These are phyloP conservation scores for Alternaria metachromatica DNA, from an alignment of 2,329 filamentous ascomycete genomes.

Conservation along the genomic window DNA sequence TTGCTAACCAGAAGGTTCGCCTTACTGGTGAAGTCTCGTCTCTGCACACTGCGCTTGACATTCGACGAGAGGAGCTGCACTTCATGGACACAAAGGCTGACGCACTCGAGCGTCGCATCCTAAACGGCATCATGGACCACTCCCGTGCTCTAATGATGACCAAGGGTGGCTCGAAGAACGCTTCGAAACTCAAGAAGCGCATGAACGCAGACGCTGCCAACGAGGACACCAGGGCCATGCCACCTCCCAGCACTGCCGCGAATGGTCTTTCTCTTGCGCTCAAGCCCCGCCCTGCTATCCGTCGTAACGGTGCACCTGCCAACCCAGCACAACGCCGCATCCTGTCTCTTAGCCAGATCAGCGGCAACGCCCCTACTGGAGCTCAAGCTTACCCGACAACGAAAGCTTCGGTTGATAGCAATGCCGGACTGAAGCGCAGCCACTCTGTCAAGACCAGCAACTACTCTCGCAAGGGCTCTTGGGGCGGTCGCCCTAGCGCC, in stretches of 20 bases:
- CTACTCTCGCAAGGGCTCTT: conserved; percentile 45
- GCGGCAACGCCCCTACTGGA: conserved; percentile 68
- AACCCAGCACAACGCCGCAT: conserved; percentile 70
- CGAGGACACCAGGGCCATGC: conserved; percentile 45
- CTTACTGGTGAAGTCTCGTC: conserved; percentile 87
- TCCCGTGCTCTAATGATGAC: conserved; percentile 87
- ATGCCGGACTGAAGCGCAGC: conserved; percentile 61
- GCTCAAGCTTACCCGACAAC: conserved; percentile 46
- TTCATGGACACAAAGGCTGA: conserved; percentile 91
- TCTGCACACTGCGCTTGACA: conserved; percentile 85
- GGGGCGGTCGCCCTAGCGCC: conserved; percentile 42
- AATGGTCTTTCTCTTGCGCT: conserved; percentile 55
- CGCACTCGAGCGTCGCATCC: conserved; percentile 84
- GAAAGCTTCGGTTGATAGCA: conserved; percentile 42
- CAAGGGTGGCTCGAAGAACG: conserved; percentile 59
- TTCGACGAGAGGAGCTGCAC: conserved; percentile 88
- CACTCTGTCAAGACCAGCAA: conserved; percentile 50
- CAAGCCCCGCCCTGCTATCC: conserved; percentile 55
- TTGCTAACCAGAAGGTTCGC: conserved; percentile 78
- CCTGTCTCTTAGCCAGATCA: conserved; percentile 88
- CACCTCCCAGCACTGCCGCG: conserved; percentile 43
- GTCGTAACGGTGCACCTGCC: conserved; percentile 47
- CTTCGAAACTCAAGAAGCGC: conserved; percentile 44
- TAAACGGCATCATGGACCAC: conserved; percentile 96
- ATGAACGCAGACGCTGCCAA: conserved; percentile 39